Evolutionary conservation across 1,284 basidiomycete genomes (phyloP), one percentile per base, ranked within the genome.

Genomic region (Coriolopsis trogii): DNA sequence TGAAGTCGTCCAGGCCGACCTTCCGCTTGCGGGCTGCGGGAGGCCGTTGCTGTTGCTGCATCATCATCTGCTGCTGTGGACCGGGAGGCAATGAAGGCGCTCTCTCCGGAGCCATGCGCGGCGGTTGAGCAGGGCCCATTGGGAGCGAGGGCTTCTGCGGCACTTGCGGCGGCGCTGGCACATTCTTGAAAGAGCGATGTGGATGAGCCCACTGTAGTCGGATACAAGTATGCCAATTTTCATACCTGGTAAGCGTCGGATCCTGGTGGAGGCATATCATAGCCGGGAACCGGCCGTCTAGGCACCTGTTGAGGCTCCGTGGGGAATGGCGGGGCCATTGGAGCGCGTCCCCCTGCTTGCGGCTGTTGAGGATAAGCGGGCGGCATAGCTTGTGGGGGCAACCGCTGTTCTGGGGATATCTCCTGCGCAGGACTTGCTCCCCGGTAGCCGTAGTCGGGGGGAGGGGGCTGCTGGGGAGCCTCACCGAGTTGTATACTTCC

Each of bases 1-100:
- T 99, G 80, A 99, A 99, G 71, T 99, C 97, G 70, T 99, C 95
- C 37, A 99, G 78, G 1, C 95, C 94, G 58, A 99, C 91, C 73
- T 95, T 96, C 49, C 94, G 84, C 70, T 87, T 88, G 41, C 79
- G 77, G 6, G 62, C 64, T 25, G 66, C 67, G 37, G 60, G 60
- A 24, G 61, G 70, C 41, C 61, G 67, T 31, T 64, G 64, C 30
- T 63, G 64, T 30, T 67, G 68, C 31, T 64, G 64, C 34, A 66
- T 69, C 49, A 68, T 51, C 39, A 40, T 21, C 31, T 25, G 51
- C 39, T 58, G 60, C 53, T 34, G 49, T 40, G 20, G 62, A 46
- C 33, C 44, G n/a, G 63, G 56, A 2, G 66, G 65, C 33, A 64
- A 59, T 2, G 65, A 62, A 2, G 57, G 55, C 42, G 68, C 64